Evolutionary conservation across 1,139 yeast genomes (phyloP), one percentile per base, ranked within the genome.

Genomic region (Saccharomycopsis phalli): DNA sequence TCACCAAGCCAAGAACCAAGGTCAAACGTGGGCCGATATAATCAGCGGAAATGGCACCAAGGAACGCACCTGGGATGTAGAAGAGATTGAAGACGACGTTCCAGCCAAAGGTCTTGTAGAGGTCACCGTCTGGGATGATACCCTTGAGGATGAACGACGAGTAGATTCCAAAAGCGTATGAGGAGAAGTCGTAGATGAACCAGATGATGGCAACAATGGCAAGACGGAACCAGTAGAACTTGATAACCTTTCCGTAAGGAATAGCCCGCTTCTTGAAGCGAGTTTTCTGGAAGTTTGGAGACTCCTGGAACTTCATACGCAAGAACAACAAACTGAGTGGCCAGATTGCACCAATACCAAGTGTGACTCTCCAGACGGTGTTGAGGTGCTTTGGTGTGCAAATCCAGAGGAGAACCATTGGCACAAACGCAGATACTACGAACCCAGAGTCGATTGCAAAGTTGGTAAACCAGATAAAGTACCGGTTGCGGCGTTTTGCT

Each of bases 341-440:
- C 32, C 93, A 88, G 44, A 88, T 71, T n/a, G 87, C 94, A 57
- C 97, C 97, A 26, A 88, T 63, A 31, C 94, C 96, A 36, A 88
- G 66, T n/a, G 94, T 76, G 42, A 87, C 63, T 66, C 97, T 77
- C 97, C 97, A 88, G 31, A 88, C 86, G 2, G 84, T 81, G 34
- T 75, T 74, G 58, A 87, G 69, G 56, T 84, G 83, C 36, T 76
- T 61, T 23, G 69, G 66, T 35, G 78, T 66, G 60, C 81, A 86
- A 50, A 88, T 88, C 88, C 94, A 82, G 45, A 86, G 67, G 50
- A 84, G 60, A 23, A 88, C 86, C 69, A 86, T 69, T 34, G 96
- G 94, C 13, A 84, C 94, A 55, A 88, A 82, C 2, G 95, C 71
- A 38, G 88, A 69, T 26, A 78, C 67, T 31, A 88, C 95, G 52